Evolutionary conservation across 768 basidiomycete genomes (phyloP).

Genomic region (Suillus hirtellus): DNA sequence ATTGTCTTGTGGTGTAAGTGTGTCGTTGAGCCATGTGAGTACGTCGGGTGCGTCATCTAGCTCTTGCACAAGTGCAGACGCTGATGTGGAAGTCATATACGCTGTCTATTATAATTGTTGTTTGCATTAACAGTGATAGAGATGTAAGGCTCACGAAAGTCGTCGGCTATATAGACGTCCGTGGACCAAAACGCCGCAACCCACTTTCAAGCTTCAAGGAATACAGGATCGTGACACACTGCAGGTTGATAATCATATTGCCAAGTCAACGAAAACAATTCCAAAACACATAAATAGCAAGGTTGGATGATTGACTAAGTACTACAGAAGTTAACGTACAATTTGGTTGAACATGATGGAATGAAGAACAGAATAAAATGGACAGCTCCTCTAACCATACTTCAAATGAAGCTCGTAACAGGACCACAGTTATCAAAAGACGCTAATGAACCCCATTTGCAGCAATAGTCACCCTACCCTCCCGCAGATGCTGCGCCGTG

Average conservation of each 20-base stretch:
- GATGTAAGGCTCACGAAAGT: not conserved
- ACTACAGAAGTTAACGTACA: constrained; percentile 15
- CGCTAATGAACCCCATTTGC: constrained; percentile 51
- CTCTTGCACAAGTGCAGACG: constrained; percentile 50
- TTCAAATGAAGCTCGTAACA: constrained; percentile 1
- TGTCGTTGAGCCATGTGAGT: constrained; percentile 72
- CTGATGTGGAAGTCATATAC: constrained; percentile 24
- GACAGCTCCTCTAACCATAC: not conserved
- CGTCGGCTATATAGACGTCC: not conserved
- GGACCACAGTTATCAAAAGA: constrained; percentile 15
- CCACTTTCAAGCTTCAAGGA: not conserved
- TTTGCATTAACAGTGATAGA: no score
- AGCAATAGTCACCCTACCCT: constrained; percentile 33
- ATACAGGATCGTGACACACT: not conserved
- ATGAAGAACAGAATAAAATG: constrained; percentile 4
- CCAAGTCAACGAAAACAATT: not conserved
- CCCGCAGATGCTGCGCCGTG: constrained; percentile 56
- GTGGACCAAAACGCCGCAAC: not conserved
- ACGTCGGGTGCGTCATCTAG: constrained; percentile 63
- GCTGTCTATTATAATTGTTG: not conserved
- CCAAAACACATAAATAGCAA: constrained; percentile 11
- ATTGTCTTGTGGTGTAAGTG: constrained; percentile 42
- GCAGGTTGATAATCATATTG: not conserved
- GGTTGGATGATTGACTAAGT: constrained; percentile 7
- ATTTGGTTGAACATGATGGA: constrained; percentile 2